These are phyloP conservation scores for Calocera cornea DNA, from an alignment of 768 basidiomycete species.

Conservation along the genomic window DNA sequence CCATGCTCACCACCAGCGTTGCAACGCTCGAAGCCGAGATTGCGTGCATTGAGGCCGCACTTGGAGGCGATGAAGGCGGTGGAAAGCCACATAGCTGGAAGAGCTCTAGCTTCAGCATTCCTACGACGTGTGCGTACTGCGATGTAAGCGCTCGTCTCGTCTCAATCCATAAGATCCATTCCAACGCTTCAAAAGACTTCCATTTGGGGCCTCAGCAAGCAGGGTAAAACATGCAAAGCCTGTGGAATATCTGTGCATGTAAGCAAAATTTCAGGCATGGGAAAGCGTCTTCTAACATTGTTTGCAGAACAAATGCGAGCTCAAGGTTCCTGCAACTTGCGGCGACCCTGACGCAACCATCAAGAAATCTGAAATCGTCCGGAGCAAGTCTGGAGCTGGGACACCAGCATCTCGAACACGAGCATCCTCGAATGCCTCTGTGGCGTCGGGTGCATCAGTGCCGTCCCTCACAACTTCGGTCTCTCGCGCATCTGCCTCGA, in stretches of 20 bases:
- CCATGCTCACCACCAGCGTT: slow-evolving; percentile 41
- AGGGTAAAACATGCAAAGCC: slow-evolving; percentile 68
- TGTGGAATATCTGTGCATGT: slow-evolving; percentile 66
- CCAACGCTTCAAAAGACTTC: slow-evolving; percentile 39
- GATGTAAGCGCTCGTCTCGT: slow-evolving; percentile 36
- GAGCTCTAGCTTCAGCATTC: slow-evolving; percentile 73
- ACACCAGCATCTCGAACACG: slow-evolving; percentile 8
- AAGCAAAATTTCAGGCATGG: background rate
- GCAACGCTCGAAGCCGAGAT: slow-evolving; percentile 51
- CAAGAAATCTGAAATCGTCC: background rate
- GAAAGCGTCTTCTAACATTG: background rate
- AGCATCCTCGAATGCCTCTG: slow-evolving; percentile 9
- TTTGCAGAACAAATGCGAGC: slow-evolving; percentile 51
- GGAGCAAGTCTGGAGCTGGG: background rate
- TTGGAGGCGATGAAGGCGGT: slow-evolving; percentile 67
- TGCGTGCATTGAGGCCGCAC: slow-evolving; percentile 41
- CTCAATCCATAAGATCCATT: slow-evolving; percentile 1
- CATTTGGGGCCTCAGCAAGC: slow-evolving; percentile 78
- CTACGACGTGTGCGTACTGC: slow-evolving; percentile 69
- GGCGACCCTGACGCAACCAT: slow-evolving; percentile 9
- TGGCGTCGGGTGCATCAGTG: slow-evolving; percentile 9
- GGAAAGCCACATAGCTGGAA: slow-evolving; percentile 68
- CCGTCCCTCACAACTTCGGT: background rate
- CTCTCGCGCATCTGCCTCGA: background rate
- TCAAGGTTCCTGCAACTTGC: slow-evolving; percentile 78